phyloP scores from a whole-genome alignment of 805 yeast genomes.

The Pichia thaimueangensis region DNA sequence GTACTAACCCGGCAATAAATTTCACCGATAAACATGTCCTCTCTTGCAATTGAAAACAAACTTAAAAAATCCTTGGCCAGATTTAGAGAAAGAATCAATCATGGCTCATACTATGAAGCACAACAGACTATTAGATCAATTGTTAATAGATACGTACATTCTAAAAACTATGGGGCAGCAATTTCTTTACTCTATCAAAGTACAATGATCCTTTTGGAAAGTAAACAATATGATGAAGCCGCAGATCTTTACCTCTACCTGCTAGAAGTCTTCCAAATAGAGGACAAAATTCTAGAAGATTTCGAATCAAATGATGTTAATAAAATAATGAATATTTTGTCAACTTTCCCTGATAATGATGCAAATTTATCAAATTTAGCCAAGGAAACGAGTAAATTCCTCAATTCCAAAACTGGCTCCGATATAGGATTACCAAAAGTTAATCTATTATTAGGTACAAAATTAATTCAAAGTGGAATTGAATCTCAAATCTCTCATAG shows the following conservation, averaged over 20 bases:
- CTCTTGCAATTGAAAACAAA: constrained; percentile 28
- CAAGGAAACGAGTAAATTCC: constrained; percentile 63
- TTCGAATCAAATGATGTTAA: constrained; percentile 24
- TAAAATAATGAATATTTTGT: constrained; percentile 37
- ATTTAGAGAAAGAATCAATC: constrained; percentile 58
- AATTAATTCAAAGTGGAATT: constrained; percentile 38
- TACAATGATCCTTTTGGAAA: constrained; percentile 58
- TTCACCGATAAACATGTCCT: no score
- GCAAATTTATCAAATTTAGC: constrained; percentile 62
- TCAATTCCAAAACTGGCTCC: constrained; percentile 40
- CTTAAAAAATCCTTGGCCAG: constrained; percentile 55
- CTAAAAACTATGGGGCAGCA: constrained; percentile 64
- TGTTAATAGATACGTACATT: constrained; percentile 72
- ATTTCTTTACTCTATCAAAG: constrained; percentile 68
- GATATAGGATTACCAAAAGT: constrained; percentile 71
- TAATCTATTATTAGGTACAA: constrained; percentile 66
- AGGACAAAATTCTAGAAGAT: constrained; percentile 30
- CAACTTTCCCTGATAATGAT: constrained; percentile 42
- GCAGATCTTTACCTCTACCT: constrained; percentile 69
- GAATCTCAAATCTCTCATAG: constrained; percentile 21
- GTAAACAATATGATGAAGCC: constrained; percentile 73
- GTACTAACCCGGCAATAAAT: no score
- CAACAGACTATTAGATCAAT: constrained; percentile 92
- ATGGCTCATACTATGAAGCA: constrained; percentile 85
- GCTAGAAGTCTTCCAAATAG: constrained; percentile 58